Base-by-base conservation (phyloP, 1,284 basidiomycete species). In the Hemileia vastatrix region DNA sequence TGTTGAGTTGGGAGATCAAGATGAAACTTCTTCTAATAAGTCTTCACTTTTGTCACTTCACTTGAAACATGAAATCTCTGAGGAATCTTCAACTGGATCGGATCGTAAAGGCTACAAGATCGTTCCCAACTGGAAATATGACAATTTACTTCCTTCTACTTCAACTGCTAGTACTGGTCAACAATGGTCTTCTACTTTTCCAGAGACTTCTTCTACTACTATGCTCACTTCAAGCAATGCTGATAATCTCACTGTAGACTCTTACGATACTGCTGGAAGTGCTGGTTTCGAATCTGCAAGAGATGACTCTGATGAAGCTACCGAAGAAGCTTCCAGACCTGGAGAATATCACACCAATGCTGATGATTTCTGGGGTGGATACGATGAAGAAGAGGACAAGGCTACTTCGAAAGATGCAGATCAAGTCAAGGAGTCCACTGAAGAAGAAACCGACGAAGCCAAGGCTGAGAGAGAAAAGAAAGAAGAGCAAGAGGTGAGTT, bases 311-410 rank as follows among this genome's bases (percentile, higher is more conserved):
- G 36, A 40, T 40, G 36, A 40, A 40, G 36, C 36, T 40, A 40
- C 36, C 8, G 36, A 40, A 40, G 36, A 9, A 11, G 36, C 36
- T 40, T 40, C 36, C 2, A 40, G 36, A 15, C 36, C 8, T 8
- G 53, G 24, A 15, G 61, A 63, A 19, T 63, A 63, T 60, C 45
- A 48, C 21, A 63, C 23, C 27, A 48, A 59, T 32, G 44, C 61
- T 13, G 36, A 59, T 18, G 61, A 63, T 13, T 63, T 63, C 36
- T 63, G 61, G 61, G 57, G 56, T 6, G 61, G 61, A 47, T 44
- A 19, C 13, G 19, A 61, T 23, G 23, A 54, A 3, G 49, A 33
- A 50, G 57, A 54, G 11, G 48, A 3, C 21, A 19, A 54, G 2
- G 4, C 36, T 11, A 9, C 15, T 11, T 9, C 36, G 3, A 40